Conservation (phyloP, 2,329 filamentous ascomycete species). For the Aspergillus jensenii region DNA sequence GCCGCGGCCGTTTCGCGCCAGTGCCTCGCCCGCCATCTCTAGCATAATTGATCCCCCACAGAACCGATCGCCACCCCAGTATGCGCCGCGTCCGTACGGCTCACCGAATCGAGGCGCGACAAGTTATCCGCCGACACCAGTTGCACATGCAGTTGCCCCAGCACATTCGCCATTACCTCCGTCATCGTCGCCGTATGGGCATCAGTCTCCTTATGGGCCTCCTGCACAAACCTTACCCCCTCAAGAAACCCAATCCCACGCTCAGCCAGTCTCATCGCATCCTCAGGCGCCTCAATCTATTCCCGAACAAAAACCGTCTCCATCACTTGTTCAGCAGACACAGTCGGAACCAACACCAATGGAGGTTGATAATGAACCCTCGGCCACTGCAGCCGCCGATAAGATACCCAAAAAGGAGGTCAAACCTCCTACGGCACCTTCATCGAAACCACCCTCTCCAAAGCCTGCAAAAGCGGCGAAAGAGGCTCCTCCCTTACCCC, state of each 20-base stretch:
- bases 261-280: slow-evolving; percentile 16
- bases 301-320: slow-evolving; percentile 7
- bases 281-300: slow-evolving; percentile 1
- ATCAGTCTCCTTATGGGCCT: slow-evolving; percentile 25
- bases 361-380: slow-evolving; percentile 36
- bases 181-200: slow-evolving; percentile 24
- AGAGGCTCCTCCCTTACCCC: slow-evolving; percentile 56
- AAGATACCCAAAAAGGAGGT: slow-evolving; percentile 38
- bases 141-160: slow-evolving; percentile 24
- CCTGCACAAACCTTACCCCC: slow-evolving; percentile 21
- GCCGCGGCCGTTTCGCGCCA: slow-evolving; percentile 63
- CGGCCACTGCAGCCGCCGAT: slow-evolving; percentile 16
- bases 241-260: slow-evolving; percentile 17
- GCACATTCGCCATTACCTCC: slow-evolving; percentile 23
- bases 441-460: slow-evolving; percentile 55
- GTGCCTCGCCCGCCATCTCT: slow-evolving; percentile 86
- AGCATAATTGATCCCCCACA: slow-evolving; percentile 75
- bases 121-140: slow-evolving; percentile 26
- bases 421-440: slow-evolving; percentile 48
- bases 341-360: slow-evolving; percentile 27
- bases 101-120: slow-evolving; percentile 29
- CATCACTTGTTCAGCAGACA: slow-evolving; percentile 18
- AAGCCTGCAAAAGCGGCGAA: slow-evolving; percentile 56
- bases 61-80: slow-evolving; percentile 31
- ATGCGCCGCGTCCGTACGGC: slow-evolving; percentile 27